Evolutionary conservation across 768 basidiomycete species (phyloP).

Genomic region (Suillus lakei): DNA sequence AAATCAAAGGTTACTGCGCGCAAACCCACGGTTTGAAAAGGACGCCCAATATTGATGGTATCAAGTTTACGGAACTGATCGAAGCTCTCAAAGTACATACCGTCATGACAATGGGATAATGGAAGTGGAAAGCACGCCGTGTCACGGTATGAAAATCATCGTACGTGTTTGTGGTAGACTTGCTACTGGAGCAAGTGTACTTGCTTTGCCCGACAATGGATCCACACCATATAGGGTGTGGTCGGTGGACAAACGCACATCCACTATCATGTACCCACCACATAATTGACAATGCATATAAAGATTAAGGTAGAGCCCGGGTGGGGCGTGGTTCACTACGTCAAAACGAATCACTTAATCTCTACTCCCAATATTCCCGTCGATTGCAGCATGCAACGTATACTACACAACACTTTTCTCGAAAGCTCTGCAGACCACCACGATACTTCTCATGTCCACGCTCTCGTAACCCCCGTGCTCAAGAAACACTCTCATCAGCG

Average conservation of each 20-base stretch:
- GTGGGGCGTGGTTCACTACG: background rate
- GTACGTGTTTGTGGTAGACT: background rate
- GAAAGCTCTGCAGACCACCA: background rate
- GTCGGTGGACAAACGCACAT: background rate
- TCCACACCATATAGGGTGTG: background rate
- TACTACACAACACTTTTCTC: too few relatives aligned
- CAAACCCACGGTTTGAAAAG: background rate
- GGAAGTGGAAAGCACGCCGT: background rate
- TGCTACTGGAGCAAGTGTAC: background rate
- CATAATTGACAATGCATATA: background rate
- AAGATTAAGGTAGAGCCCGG: background rate
- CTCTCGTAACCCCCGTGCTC: background rate
- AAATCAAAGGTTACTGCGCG: background rate
- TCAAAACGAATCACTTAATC: background rate
- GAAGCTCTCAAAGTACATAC: too few relatives aligned
- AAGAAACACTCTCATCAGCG: background rate
- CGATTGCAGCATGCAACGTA: background rate
- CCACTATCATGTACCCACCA: background rate
- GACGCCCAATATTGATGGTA: background rate
- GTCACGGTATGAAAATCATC: background rate
- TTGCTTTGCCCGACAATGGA: background rate
- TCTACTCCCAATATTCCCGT: background rate
- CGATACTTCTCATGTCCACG: background rate
- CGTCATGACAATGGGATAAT: background rate
- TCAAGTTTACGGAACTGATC: too few relatives aligned